Evolutionary conservation across 208 protist species (phyloP).

Genomic region (Trypanosoma melophagium): DNA sequence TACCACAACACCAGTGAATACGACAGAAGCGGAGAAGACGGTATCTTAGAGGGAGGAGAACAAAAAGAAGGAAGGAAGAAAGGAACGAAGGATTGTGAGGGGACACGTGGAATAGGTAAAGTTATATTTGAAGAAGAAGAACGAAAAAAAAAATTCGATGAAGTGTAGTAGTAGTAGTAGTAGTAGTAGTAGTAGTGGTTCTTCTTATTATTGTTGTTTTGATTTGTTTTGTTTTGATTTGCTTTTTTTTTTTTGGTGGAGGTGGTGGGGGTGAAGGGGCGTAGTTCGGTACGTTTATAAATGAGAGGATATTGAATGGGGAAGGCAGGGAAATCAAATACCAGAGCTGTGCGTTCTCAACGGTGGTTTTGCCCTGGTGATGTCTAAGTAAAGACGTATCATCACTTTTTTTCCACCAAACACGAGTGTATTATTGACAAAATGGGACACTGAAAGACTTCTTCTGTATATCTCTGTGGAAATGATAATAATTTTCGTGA

Average conservation of each 20-base stretch:
- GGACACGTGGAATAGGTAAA: too few species aligned
- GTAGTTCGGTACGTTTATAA: not conserved
- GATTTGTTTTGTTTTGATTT: slow-evolving; percentile 3
- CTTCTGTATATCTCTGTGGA: too few species aligned
- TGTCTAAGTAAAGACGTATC: too few species aligned
- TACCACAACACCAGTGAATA: too few species aligned
- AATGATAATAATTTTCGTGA: too few species aligned
- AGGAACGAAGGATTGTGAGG: too few species aligned
- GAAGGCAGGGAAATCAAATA: not conserved
- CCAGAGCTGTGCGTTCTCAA: not conserved
- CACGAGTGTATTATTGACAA: too few species aligned
- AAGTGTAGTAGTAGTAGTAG: not conserved
- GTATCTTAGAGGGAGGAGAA: not conserved
- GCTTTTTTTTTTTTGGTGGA: slow-evolving; percentile 8
- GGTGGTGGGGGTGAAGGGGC: not conserved
- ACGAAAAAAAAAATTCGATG: not conserved
- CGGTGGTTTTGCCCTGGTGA: too few species aligned
- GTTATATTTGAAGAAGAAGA: not conserved
- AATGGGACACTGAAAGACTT: too few species aligned
- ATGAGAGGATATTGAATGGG: not conserved
- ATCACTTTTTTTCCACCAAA: too few species aligned
- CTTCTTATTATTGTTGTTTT: slow-evolving; percentile 24
- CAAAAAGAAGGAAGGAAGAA: not conserved
- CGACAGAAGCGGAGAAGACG: too few species aligned
- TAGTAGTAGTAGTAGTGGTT: not conserved